A percentile compares a stretch with the other conserved stretches of the same genome.
These are phyloP conservation scores for Kazachstania viticola DNA, from an alignment of 805 yeast species.

Conservation along the genomic window DNA sequence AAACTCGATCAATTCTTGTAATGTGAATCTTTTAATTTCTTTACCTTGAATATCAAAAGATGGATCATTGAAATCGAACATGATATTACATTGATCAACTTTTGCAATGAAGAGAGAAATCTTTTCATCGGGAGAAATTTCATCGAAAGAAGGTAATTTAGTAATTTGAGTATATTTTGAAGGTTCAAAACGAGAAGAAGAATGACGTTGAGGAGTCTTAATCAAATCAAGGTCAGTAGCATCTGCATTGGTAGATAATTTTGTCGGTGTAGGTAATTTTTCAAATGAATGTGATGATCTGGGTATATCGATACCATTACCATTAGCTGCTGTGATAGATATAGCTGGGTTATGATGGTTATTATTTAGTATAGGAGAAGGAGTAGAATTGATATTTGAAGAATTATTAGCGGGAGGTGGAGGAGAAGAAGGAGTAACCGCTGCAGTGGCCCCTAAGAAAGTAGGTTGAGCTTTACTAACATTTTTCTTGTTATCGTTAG, in stretches of 20 bases:
- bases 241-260: conserved; percentile 35
- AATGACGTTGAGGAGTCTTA: conserved; percentile 79
- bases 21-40: conserved; percentile 76
- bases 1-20: conserved; percentile 83
- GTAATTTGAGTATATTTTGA: conserved; percentile 51
- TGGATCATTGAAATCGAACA: conserved; percentile 91
- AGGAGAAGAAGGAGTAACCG: conserved; percentile 9
- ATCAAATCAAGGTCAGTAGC: conserved; percentile 74
- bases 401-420: background rate
- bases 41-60: conserved; percentile 86
- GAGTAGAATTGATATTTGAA: background rate
- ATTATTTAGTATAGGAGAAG: background rate
- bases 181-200: conserved; percentile 84
- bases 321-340: conserved; percentile 8
- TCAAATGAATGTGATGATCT: conserved; percentile 42
- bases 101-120: conserved; percentile 67
- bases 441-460: conserved; percentile 19
- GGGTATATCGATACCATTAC: conserved; percentile 26
- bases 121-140: conserved; percentile 73
- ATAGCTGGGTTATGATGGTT: conserved; percentile 1
- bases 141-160: conserved; percentile 78
- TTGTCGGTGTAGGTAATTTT: conserved; percentile 48
- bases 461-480: conserved; percentile 12
- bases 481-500: background rate
- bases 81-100: conserved; percentile 86